A percentile compares a stretch with the other conserved stretches of the same genome.
Evolutionary conservation across 768 basidiomycete species (phyloP).

Genomic region (Leccinum barrowsii): DNA sequence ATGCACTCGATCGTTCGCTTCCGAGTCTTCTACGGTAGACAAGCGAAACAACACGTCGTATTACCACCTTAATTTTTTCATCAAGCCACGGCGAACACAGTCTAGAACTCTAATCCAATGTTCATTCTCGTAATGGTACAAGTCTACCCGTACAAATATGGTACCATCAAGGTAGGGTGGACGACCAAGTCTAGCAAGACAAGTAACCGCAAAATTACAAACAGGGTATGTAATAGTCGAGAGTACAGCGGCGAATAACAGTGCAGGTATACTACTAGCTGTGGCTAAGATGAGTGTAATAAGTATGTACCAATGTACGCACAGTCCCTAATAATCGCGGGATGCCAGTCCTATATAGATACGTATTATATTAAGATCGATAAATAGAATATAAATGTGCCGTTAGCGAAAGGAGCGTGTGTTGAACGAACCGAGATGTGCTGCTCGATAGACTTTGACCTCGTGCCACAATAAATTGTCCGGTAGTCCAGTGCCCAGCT

Average conservation of each 20-base stretch:
- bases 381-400: conserved; percentile 23
- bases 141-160: conserved; percentile 1
- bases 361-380: conserved; percentile 10
- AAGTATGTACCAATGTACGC: conserved; percentile 6
- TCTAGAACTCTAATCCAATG: conserved; percentile 7
- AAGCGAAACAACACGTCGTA: background rate
- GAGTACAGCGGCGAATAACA: conserved; percentile 12
- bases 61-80: conserved; percentile 6
- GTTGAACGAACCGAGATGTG: conserved; percentile 8
- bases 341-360: conserved; percentile 2
- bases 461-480: conserved; percentile 12
- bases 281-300: background rate
- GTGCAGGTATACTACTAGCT: conserved; percentile 7
- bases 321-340: conserved; percentile 14
- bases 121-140: conserved; percentile 9
- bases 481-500: conserved; percentile 25
- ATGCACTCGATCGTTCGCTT: background rate
- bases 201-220: conserved; percentile 6
- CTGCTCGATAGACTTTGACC: conserved; percentile 1
- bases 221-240: conserved; percentile 9
- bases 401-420: conserved; percentile 7
- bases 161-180: conserved; percentile 5
- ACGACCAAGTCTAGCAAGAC: conserved; percentile 1
- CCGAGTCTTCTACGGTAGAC: background rate
- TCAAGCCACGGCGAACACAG: background rate